These are phyloP conservation scores for Mortierella claussenii DNA, from an alignment of 192 early-diverging fungal species.

Conservation along the genomic window DNA sequence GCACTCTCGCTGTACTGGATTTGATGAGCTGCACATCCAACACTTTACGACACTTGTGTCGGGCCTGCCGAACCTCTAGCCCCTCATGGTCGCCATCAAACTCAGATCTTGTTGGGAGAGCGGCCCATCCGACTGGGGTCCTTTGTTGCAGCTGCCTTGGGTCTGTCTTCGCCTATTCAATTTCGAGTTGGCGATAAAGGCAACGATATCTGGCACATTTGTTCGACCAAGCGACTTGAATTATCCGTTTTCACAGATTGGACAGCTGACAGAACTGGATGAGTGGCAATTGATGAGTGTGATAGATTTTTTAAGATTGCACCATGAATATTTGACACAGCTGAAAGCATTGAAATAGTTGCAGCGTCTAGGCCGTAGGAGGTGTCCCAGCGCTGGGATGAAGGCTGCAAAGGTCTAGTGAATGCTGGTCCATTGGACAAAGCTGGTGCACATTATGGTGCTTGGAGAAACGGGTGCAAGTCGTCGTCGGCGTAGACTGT, in stretches of 20 bases:
- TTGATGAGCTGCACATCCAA: background rate
- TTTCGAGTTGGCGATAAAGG: background rate
- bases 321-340: background rate
- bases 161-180: background rate
- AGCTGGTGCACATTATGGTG: background rate
- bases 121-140: background rate
- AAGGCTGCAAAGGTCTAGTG: background rate
- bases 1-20: background rate
- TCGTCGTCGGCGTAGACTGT: background rate
- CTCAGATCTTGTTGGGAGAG: background rate
- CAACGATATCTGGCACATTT: background rate
- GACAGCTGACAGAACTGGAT: background rate
- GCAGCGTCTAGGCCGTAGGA: background rate
- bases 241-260: constrained; percentile 9
- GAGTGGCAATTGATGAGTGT: background rate
- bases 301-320: background rate
- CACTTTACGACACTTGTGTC: background rate
- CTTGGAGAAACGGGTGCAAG: background rate
- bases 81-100: background rate
- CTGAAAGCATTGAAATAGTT: background rate
- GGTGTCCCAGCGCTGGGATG: background rate
- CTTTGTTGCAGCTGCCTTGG: background rate
- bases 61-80: background rate
- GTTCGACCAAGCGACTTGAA: background rate
- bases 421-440: constrained; percentile 4